phyloP scores from a whole-genome alignment of 192 early-diverging fungal species.

The Umbelopsis sp. region DNA sequence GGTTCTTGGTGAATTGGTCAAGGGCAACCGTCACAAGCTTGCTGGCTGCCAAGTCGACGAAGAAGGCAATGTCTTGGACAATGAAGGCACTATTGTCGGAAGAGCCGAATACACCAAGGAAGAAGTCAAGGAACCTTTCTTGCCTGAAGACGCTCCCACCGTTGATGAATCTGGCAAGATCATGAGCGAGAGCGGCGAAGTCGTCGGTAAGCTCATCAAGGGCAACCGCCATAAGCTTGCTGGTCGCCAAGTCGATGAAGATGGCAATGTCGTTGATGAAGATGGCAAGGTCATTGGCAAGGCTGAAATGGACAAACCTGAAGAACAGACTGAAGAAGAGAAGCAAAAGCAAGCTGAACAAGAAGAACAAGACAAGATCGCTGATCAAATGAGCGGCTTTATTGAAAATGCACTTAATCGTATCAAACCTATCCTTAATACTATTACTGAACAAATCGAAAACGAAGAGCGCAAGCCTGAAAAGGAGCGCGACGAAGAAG shows the following conservation, averaged over 20 bases:
- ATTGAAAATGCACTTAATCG: conserved; percentile 19
- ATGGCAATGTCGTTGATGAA: conserved; percentile 22
- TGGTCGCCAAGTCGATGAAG: conserved; percentile 9
- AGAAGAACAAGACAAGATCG: conserved; percentile 22
- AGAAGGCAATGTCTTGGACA: conserved; percentile 25
- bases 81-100: conserved; percentile 21
- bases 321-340: conserved; percentile 22
- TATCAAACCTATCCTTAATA: conserved; percentile 26
- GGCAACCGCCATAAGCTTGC: conserved; percentile 6
- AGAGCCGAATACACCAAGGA: conserved; percentile 10
- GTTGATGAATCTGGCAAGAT: conserved; percentile 22
- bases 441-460: conserved; percentile 29
- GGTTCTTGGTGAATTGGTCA: conserved; percentile 7
- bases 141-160: conserved; percentile 12
- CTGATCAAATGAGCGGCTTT: conserved; percentile 14
- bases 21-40: background rate
- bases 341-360: conserved; percentile 10
- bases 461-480: conserved; percentile 25
- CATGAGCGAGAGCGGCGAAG: background rate
- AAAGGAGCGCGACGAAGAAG: conserved; percentile 31
- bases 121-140: background rate
- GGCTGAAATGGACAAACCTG: conserved; percentile 3
- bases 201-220: conserved; percentile 6
- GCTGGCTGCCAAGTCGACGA: conserved; percentile 22
- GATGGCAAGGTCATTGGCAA: conserved; percentile 26